A percentile compares a stretch with the other conserved stretches of the same genome.
phyloP scores from a whole-genome alignment of 345 rosid species.

The Salix arbutifolia region DNA sequence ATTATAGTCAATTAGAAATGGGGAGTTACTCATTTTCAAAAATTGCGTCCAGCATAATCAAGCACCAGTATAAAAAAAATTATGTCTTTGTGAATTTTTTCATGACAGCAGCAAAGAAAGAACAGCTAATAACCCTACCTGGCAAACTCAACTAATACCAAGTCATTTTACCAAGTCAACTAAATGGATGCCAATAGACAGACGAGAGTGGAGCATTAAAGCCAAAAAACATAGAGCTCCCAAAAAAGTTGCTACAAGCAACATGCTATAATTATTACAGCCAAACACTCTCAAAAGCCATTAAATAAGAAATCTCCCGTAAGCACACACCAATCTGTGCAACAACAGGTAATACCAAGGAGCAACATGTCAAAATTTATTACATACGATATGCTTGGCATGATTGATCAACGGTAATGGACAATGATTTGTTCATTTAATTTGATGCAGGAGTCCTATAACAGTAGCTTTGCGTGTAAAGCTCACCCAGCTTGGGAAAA shows the following conservation, averaged over 20 bases:
- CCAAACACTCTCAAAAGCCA: not conserved
- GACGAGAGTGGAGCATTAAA: not conserved
- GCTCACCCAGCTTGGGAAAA: not conserved
- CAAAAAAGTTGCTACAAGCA: not conserved
- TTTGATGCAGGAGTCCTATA: not conserved
- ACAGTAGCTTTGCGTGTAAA: not conserved
- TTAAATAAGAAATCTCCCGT: too few species aligned
- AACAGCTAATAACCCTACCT: not conserved
- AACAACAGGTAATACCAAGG: too few species aligned
- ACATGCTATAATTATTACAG: not conserved
- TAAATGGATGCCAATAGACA: not conserved
- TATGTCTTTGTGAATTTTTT: not conserved
- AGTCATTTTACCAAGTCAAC: not conserved
- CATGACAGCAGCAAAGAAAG: not conserved
- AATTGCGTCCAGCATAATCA: not conserved
- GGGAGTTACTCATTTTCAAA: not conserved
- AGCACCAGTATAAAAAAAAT: not conserved
- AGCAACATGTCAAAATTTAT: not conserved
- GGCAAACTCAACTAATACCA: not conserved
- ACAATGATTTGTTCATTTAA: not conserved
- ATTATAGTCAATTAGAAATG: not conserved
- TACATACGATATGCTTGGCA: not conserved
- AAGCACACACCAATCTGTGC: too few species aligned
- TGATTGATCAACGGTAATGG: not conserved
- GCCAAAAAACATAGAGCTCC: not conserved